Percentiles rank a stretch among this genome's conserved stretches.
Conservation (phyloP, 176 grass and related monocot species). For the Zea luxurians region DNA sequence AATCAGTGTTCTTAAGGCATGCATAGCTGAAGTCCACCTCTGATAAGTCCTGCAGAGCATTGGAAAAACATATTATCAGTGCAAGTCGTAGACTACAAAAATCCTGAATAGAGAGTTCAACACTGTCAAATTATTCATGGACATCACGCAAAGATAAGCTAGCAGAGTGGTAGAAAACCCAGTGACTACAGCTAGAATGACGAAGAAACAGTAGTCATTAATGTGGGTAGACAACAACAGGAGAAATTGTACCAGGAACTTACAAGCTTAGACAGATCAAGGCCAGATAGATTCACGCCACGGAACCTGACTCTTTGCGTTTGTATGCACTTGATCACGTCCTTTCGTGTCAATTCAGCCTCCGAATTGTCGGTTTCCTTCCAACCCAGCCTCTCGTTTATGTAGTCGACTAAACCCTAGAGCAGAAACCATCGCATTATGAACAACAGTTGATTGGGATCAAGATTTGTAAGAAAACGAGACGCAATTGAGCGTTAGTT, state of each 20-base stretch:
- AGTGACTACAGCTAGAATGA: conserved; percentile 14
- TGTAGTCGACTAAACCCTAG: conserved; percentile 42
- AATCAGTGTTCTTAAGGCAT: conserved; percentile 69
- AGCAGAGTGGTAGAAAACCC: neutral
- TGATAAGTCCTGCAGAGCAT: conserved; percentile 66
- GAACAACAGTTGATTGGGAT: neutral
- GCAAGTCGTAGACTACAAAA: conserved; percentile 10
- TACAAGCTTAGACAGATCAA: conserved; percentile 91
- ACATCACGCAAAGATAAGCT: neutral
- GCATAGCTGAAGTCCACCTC: conserved; percentile 87
- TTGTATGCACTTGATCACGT: conserved; percentile 70
- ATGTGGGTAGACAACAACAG: conserved; percentile 15
- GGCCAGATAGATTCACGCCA: conserved; percentile 80
- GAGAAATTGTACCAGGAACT: conserved; percentile 25
- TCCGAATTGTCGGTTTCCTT: conserved; percentile 26
- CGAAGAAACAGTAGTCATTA: neutral
- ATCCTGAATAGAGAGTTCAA: neutral
- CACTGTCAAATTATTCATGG: neutral
- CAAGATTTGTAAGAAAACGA: neutral
- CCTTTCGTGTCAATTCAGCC: conserved; percentile 48
- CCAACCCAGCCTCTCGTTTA: conserved; percentile 42
- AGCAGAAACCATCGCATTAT: conserved; percentile 24
- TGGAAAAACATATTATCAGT: conserved; percentile 9
- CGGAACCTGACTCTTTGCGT: conserved; percentile 62
- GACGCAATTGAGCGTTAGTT: neutral